Conservation (phyloP, 1,284 basidiomycete genomes). For the Athelia psychrophila region DNA sequence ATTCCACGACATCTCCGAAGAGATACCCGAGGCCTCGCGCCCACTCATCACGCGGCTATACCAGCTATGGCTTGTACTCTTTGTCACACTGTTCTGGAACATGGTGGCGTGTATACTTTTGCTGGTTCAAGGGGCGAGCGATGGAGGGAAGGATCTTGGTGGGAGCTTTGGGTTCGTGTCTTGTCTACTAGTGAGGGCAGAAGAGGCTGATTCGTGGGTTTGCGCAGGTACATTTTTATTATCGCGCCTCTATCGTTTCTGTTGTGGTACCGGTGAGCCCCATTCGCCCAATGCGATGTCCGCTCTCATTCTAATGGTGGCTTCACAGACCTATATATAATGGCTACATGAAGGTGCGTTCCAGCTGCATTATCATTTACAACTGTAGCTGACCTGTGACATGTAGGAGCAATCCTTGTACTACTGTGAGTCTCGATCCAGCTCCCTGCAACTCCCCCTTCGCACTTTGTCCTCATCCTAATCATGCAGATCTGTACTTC, state of each 20-base stretch:
- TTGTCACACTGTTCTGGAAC: slow-evolving; percentile 83
- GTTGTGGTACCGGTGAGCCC: slow-evolving; percentile 81
- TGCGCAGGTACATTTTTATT: slow-evolving; percentile 77
- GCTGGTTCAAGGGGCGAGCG: slow-evolving; percentile 70
- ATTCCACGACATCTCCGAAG: slow-evolving; percentile 88
- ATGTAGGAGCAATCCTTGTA: slow-evolving; percentile 80
- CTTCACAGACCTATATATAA: slow-evolving; percentile 86
- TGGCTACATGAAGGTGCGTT: slow-evolving; percentile 88
- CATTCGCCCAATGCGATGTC: neutral
- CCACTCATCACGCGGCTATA: slow-evolving; percentile 83
- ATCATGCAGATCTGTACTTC: slow-evolving; percentile 92
- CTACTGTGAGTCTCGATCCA: slow-evolving; percentile 57
- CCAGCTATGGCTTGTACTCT: slow-evolving; percentile 83
- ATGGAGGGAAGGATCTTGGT: slow-evolving; percentile 80
- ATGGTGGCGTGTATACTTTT: slow-evolving; percentile 89
- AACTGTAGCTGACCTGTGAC: slow-evolving; percentile 13
- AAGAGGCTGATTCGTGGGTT: slow-evolving; percentile 5
- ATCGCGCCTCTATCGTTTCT: slow-evolving; percentile 84
- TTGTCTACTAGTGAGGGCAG: slow-evolving; percentile 4
- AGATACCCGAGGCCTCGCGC: slow-evolving; percentile 83
- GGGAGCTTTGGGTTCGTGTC: slow-evolving; percentile 71
- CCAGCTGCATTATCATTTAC: slow-evolving; percentile 6
- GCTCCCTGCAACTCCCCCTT: slow-evolving; percentile 21
- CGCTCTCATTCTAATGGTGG: neutral
- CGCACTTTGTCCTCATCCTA: slow-evolving; percentile 21